Evolutionary conservation across 768 basidiomycete species (phyloP), one percentile per base, ranked within the genome.

Genomic region (Mycena polygramma): DNA sequence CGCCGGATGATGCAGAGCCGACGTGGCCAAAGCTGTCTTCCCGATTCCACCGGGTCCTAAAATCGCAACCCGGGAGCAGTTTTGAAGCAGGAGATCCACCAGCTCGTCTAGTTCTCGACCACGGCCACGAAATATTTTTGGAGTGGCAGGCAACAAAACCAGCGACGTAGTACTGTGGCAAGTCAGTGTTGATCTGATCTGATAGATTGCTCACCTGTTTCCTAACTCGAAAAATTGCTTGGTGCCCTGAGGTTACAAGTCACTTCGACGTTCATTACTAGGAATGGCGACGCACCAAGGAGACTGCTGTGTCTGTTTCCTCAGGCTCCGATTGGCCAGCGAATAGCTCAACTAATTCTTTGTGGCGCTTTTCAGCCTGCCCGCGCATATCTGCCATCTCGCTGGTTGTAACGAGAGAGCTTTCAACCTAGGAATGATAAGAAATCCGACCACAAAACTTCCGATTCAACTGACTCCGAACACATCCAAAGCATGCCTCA

Each of bases 21-120:
- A 48, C 2, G 45, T 41, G 1, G 46, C 52, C 9, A 67, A 57
- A 35, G 35, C 51, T 5, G 66, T 67, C 57, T 67, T 67, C 15
- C 66, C 66, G 13, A 67, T 67, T 35, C 66, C 66, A 3, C 66
- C 66, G 0, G 66, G 45, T 4, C 66, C 66, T 15, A 67, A 20
- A 39, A 67, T 53, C n/a, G 46, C 26, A 10, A 53, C 39, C 15
- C 49, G 30, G 10, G 66, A 36, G 8, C 49, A 37, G n/a, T 41
- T 48, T 17, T 60, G 35, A 19, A 68, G 57, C 1, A 68, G 58
- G 20, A 53, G 46, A 11, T 46, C 13, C 22, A 60, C 36, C 36
- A 68, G 11, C 7, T 39, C 58, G 20, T 22, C 10, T 5, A 68
- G 37, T 36, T 68, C 66, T 9, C 7, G 8, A n/a, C 54, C 57